A percentile compares a stretch with the other conserved stretches of the same genome.
phyloP scores from a whole-genome alignment of 1,284 basidiomycete genomes.

The Austroboletus niveus region DNA sequence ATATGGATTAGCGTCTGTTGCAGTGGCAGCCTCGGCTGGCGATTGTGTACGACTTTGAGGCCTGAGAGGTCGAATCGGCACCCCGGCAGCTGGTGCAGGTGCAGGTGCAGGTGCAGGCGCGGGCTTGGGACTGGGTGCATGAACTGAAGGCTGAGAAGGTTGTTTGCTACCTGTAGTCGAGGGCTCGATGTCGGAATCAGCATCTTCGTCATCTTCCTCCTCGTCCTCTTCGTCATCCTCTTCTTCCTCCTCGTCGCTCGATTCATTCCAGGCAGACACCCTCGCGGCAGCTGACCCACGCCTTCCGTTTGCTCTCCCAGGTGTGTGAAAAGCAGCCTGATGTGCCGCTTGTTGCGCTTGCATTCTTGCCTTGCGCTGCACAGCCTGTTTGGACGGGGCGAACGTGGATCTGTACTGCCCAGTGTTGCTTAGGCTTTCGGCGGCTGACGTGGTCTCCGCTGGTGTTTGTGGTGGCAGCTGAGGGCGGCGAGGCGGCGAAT shows the following conservation, averaged over 20 bases:
- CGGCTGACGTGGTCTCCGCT: constrained; percentile 7
- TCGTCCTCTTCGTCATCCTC: constrained; percentile 61
- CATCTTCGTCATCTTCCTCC: constrained; percentile 73
- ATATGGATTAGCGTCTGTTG: constrained; percentile 34
- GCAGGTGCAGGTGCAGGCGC: constrained; percentile 16
- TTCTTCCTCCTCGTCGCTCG: constrained; percentile 78
- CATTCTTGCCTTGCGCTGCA: constrained; percentile 77
- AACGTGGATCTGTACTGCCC: constrained; percentile 74
- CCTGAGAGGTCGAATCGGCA: constrained; percentile 29
- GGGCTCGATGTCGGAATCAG: constrained; percentile 58
- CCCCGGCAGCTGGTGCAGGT: constrained; percentile 22
- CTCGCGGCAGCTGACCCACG: constrained; percentile 36
- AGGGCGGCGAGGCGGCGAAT: constrained; percentile 29
- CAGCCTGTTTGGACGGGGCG: constrained; percentile 76
- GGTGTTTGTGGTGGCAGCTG: constrained; percentile 21
- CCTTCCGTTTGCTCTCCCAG: constrained; percentile 68
- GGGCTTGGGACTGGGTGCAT: constrained; percentile 20
- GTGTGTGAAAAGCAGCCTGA: constrained; percentile 68
- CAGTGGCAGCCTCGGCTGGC: constrained; percentile 28
- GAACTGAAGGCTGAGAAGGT: constrained; percentile 23
- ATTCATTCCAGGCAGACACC: constrained; percentile 66
- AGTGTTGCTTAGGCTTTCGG: constrained; percentile 24
- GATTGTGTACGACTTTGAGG: constrained; percentile 32
- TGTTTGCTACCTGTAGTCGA: constrained; percentile 34
- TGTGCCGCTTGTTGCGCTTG: constrained; percentile 80